phyloP scores from a whole-genome alignment of 768 basidiomycete species.

The Tricholoma saponaceum region DNA sequence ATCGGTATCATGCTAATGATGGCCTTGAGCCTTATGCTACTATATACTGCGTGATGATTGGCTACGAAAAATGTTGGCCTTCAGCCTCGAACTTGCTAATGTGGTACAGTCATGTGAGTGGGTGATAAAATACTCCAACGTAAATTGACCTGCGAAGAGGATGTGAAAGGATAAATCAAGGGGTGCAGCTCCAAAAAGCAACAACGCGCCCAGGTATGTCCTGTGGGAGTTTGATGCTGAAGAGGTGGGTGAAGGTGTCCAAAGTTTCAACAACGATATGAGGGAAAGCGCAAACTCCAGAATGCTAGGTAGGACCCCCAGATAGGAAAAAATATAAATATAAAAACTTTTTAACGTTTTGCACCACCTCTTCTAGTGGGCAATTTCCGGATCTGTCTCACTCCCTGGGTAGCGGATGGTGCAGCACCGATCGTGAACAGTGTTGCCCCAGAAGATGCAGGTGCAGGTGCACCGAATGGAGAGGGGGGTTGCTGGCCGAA shows the following conservation, averaged over 20 bases:
- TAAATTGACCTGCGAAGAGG: constrained; percentile 9
- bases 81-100: constrained; percentile 9
- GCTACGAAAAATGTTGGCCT: neutral
- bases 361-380: constrained; percentile 42
- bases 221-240: neutral
- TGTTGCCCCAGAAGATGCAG: constrained; percentile 33
- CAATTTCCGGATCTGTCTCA: constrained; percentile 50
- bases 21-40: constrained; percentile 20
- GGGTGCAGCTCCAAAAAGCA: neutral
- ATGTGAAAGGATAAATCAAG: constrained; percentile 1
- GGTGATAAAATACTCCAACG: constrained; percentile 10
- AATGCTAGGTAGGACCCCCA: neutral
- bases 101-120: constrained; percentile 17
- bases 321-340: too few species aligned
- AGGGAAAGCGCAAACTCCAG: neutral
- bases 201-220: neutral
- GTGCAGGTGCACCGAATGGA: constrained; percentile 41
- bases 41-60: constrained; percentile 14
- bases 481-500: constrained; percentile 36
- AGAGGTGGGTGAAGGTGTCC: neutral
- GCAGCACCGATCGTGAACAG: constrained; percentile 63
- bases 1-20: constrained; percentile 1
- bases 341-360: constrained; percentile 27
- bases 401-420: constrained; percentile 34
- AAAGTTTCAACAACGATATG: neutral